Evolutionary conservation across 768 basidiomycete genomes (phyloP).

Genomic region (Kwoniella botswanensis): DNA sequence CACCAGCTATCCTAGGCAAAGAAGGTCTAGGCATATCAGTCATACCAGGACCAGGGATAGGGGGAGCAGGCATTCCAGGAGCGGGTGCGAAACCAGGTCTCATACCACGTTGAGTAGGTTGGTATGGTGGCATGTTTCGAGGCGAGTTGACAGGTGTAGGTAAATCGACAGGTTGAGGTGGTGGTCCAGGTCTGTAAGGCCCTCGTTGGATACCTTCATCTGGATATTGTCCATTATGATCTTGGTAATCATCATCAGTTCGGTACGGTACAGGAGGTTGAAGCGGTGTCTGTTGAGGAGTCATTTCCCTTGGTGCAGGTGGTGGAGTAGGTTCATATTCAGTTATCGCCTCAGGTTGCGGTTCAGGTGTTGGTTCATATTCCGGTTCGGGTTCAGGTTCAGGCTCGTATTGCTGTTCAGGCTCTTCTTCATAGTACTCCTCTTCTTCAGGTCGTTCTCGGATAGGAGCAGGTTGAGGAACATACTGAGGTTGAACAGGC

Average conservation of each 20-base stretch:
- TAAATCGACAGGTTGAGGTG: slow-evolving; percentile 51
- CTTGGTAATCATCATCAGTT: slow-evolving; percentile 18
- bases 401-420: slow-evolving; percentile 12
- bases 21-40: slow-evolving; percentile 54
- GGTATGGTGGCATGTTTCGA: slow-evolving; percentile 24
- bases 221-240: slow-evolving; percentile 27
- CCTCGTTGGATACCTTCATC: slow-evolving; percentile 23
- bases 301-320: slow-evolving; percentile 10
- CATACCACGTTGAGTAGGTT: slow-evolving; percentile 23
- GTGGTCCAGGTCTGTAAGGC: slow-evolving; percentile 32
- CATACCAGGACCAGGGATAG: slow-evolving; percentile 39
- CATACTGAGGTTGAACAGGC: slow-evolving; percentile 1
- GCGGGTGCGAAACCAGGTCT: slow-evolving; percentile 34
- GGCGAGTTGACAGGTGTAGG: slow-evolving; percentile 50
- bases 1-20: slow-evolving; percentile 52
- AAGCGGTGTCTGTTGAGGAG: slow-evolving; percentile 9
- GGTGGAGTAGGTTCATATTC: slow-evolving; percentile 24
- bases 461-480: slow-evolving; percentile 24
- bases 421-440: slow-evolving; percentile 16
- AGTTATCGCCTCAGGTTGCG: slow-evolving; percentile 20
- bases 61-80: slow-evolving; percentile 34
- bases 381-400: slow-evolving; percentile 11
- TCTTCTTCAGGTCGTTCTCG: slow-evolving; percentile 15
- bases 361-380: slow-evolving; percentile 13
- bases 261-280: slow-evolving; percentile 39